phyloP scores from a whole-genome alignment of 805 yeast genomes.

The Candida quercuum region DNA sequence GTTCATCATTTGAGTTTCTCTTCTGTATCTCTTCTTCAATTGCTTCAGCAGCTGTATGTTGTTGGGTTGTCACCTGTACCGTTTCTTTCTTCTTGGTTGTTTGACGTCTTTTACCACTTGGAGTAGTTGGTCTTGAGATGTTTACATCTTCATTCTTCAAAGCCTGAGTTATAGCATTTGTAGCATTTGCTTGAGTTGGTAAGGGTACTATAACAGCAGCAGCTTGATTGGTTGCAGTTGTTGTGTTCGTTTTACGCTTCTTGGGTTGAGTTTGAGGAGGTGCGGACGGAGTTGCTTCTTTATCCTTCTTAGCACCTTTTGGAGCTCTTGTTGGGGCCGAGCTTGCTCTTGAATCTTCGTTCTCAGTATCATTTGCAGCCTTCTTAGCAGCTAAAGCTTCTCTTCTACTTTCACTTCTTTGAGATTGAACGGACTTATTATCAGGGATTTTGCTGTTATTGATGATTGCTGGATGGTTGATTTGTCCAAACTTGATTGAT shows the following conservation, averaged over 20 bases:
- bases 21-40: conserved; percentile 11
- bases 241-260: conserved; percentile 4
- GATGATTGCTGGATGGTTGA: conserved; percentile 88
- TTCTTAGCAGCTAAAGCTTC: conserved; percentile 90
- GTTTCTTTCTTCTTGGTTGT: conserved; percentile 11
- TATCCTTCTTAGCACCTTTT: conserved; percentile 17
- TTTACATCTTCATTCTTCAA: conserved; percentile 3
- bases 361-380: conserved; percentile 38
- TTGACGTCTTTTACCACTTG: conserved; percentile 16
- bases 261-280: conserved; percentile 12
- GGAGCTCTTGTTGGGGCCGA: conserved; percentile 4
- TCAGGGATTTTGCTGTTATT: conserved; percentile 46
- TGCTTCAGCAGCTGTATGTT: conserved; percentile 1
- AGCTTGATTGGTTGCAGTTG: conserved; percentile 2
- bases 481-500: conserved; percentile 66
- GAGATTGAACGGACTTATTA: conserved; percentile 61
- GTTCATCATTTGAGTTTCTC: conserved; percentile 45
- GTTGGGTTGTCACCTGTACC: background rate
- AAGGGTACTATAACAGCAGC: too few species aligned
- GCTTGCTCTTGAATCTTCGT: conserved; percentile 15
- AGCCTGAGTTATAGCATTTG: conserved; percentile 1
- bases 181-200: too few species aligned
- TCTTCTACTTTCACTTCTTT: conserved; percentile 79
- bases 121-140: conserved; percentile 18
- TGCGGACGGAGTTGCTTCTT: conserved; percentile 20